Conservation (phyloP, 1,284 basidiomycete genomes). For the Xanthoconium separans region DNA sequence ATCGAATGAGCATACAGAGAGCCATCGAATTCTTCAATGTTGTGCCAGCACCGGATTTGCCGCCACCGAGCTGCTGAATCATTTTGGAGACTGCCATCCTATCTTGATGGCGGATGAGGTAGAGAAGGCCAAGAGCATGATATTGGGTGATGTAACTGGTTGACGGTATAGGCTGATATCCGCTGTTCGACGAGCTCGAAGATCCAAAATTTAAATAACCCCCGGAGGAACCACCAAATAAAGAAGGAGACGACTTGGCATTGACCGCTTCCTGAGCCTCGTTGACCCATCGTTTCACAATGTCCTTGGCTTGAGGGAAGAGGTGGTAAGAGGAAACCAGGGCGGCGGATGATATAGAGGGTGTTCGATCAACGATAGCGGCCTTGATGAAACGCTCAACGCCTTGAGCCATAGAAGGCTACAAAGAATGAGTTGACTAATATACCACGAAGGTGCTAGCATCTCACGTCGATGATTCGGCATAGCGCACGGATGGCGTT, state of each 20-base stretch:
- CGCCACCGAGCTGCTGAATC: constrained; percentile 95
- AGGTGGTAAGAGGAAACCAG: constrained; percentile 98
- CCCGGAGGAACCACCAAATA: constrained; percentile 59
- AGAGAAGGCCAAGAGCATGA: constrained; percentile 93
- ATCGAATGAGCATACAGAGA: constrained; percentile 98
- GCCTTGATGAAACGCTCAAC: constrained; percentile 99
- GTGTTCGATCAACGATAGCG: constrained; percentile 96
- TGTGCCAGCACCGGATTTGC: constrained; percentile 79
- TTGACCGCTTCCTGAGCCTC: constrained; percentile 97
- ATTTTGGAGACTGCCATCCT: constrained; percentile 99
- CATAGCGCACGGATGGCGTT: constrained; percentile 97
- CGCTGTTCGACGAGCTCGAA: constrained; percentile 49
- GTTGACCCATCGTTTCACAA: constrained; percentile 98
- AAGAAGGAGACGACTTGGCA: constrained; percentile 75
- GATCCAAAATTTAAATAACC: constrained; percentile 72
- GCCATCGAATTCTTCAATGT: constrained; percentile 95
- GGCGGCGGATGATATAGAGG: constrained; percentile 94
- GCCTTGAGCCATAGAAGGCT: constrained; percentile 97
- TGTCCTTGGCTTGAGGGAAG: constrained; percentile 90
- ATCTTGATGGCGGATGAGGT: constrained; percentile 95
- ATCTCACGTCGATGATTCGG: constrained; percentile 93
- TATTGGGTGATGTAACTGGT: constrained; percentile 96
- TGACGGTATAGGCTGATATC: constrained; percentile 80
- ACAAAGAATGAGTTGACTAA: constrained; percentile 11
- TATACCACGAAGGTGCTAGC: constrained; percentile 5